Evolutionary conservation across 73 alveolate species (phyloP), one percentile per base, ranked within the genome.

Genomic region (Uronychia setigera): DNA sequence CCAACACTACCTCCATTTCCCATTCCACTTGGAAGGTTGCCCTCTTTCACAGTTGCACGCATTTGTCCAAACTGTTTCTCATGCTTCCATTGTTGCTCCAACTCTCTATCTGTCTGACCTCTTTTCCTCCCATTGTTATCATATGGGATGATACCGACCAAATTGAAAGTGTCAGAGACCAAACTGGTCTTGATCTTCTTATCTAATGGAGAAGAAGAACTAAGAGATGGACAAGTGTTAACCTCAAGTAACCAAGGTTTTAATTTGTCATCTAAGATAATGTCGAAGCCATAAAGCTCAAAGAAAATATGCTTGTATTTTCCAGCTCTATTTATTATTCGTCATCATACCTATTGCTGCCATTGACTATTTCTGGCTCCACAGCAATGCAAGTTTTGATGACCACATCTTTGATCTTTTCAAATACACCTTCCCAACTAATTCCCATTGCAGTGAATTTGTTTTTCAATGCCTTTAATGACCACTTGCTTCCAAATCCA

Each of bases 261-360:
- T 25, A 97, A 92, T 29, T 85, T 85, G 31, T 94, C 95, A 89
- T 94, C 99, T 33, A 97, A 32, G 58, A 98, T 75, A 30, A 98
- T 91, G 88, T 98, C 99, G 80, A 98, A 98, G 58, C 99, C 99
- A 92, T 96, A 98, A 77, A 96, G 81, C 92, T 98, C 99, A 80
- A 97, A 98, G 89, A 97, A 96, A 91, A 92, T 94, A 30, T 87
- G 90, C 83, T 93, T 88, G 35, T 85, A 46, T 80, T 87, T 87
- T 11, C 91, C 5, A 46, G 67, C 5, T 82, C 77, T 84, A 87
- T 33, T 77, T 58, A 79, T 82, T 88, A 58, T n/a, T n/a, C n/a
- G n/a, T 94, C n/a, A n/a, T n/a, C n/a, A n/a, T n/a, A n/a, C n/a
- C n/a, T n/a, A 46, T 46, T 46, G 19, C n/a, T 11, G 67, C n/a